Conservation (phyloP, 108 stramenopile species). For the Mayamaea pseudoterrestris region DNA sequence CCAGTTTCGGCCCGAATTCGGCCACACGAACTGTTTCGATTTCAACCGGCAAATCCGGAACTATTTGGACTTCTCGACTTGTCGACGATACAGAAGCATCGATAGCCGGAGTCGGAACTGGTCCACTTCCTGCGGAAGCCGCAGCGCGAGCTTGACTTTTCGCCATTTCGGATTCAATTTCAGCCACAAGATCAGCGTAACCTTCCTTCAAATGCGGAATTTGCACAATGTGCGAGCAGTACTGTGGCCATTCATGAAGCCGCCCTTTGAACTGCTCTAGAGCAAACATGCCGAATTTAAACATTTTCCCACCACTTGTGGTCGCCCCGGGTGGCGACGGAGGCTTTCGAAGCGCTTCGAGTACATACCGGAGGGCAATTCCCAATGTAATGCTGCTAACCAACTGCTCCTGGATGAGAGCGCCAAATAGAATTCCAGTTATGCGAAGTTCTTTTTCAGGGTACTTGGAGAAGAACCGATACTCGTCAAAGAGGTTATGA, state of each 20-base stretch:
- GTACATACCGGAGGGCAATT: slow-evolving; percentile 94
- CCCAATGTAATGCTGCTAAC: slow-evolving; percentile 97
- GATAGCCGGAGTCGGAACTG: not conserved
- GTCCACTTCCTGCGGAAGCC: not conserved
- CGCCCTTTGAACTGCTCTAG: slow-evolving; percentile 94
- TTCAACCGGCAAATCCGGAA: not conserved
- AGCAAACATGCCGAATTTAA: slow-evolving; percentile 97
- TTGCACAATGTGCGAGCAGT: slow-evolving; percentile 95
- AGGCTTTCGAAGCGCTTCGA: slow-evolving; percentile 93
- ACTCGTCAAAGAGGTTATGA: slow-evolving; percentile 97
- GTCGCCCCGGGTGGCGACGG: slow-evolving; percentile 55
- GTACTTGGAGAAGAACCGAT: slow-evolving; percentile 97
- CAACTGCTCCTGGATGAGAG: slow-evolving; percentile 95
- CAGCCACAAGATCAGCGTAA: slow-evolving; percentile 78
- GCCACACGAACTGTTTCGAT: slow-evolving; percentile 31
- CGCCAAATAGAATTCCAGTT: slow-evolving; percentile 94
- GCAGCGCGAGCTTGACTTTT: slow-evolving; percentile 37
- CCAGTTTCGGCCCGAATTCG: slow-evolving; percentile 73
- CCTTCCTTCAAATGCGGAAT: slow-evolving; percentile 89
- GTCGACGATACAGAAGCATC: not conserved
- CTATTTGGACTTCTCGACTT: slow-evolving; percentile 14
- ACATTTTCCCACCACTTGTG: slow-evolving; percentile 88
- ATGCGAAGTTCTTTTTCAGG: slow-evolving; percentile 98
- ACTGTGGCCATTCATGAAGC: slow-evolving; percentile 98
- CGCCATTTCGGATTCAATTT: slow-evolving; percentile 75